Evolutionary conservation across 176 grass and related monocot genomes (phyloP).

Genomic region (Eragrostis curvula): DNA sequence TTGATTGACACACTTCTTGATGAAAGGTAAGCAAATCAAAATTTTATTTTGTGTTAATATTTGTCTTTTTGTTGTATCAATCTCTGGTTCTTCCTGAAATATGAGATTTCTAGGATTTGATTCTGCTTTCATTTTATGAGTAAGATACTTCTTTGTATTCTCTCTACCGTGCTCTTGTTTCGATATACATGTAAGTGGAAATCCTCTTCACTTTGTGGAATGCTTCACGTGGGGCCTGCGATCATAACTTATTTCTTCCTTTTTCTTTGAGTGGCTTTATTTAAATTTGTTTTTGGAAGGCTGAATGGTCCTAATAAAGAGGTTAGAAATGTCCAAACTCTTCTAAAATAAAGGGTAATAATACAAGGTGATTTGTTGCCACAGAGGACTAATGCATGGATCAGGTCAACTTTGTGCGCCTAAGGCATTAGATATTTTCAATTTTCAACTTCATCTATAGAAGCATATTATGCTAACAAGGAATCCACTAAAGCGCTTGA

Average conservation of each 20-base stretch:
- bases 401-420: not conserved
- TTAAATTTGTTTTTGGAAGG: slow-evolving; percentile 26
- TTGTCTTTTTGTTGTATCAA: not conserved
- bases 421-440: not conserved
- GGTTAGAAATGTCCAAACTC: not conserved
- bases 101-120: slow-evolving; percentile 8
- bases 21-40: slow-evolving; percentile 67
- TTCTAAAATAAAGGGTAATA: not conserved
- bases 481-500: not conserved
- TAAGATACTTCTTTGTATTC: slow-evolving; percentile 3
- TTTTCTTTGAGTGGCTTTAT: not conserved
- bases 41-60: not conserved
- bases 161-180: slow-evolving; percentile 9
- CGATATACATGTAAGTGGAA: slow-evolving; percentile 7
- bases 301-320: slow-evolving; percentile 19
- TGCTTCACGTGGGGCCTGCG: slow-evolving; percentile 12
- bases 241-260: not conserved
- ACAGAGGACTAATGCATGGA: not conserved
- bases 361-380: not conserved
- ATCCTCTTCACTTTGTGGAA: slow-evolving; percentile 6
- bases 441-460: not conserved
- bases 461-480: not conserved
- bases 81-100: slow-evolving; percentile 4
- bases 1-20: slow-evolving; percentile 99
- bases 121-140: not conserved